Evolutionary conservation across 345 rosid genomes (phyloP), one percentile per base, ranked within the genome.

Genomic region (Carallia brachiata): DNA sequence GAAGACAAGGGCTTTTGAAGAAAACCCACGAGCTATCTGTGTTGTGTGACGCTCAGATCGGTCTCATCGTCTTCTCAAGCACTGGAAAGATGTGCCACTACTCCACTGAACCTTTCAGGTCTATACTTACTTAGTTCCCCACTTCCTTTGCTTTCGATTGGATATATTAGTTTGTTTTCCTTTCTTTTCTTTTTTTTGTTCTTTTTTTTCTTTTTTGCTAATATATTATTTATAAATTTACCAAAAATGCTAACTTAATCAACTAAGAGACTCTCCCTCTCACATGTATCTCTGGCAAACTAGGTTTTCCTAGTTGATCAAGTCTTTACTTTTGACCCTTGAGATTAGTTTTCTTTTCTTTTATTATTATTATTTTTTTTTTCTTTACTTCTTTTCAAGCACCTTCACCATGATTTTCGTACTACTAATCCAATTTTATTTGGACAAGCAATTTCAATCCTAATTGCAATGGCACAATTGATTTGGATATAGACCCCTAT

Each of bases 31-130:
- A 83, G 30, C 80, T 83, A 10, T 83, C 86, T 1, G 82, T 80
- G 15, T 80, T 80, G 1, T 83, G 86, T 64, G 86, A 83, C 47
- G 84, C 86, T n/a, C 80, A 83, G 31, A 83, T 83, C 47, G 86
- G 82, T 28, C 86, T 83, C 73, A 78, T 83, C 72, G 36, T 83
- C 78, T 83, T 83, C 78, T 83, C 86, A 1, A 57, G 67, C 72
- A 83, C 86, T 34, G 86, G 86, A 13, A 83, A 83, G 72, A 1
- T 83, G 48, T 80, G 70, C 73, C 80, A 83, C 53, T 83, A 83
- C 65, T 77, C 77, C 79, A 67, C 83, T 37, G 79, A 82, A 23
- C 77, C 83, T 52, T 79, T 59, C 40, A 82, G 85, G 82, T 82
- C 56, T 0, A 50, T 7, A 7, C 27, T 60, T 57, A 5, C 36